Percentiles rank a stretch among this genome's conserved stretches.
These are phyloP conservation scores for Odontarrhena argentea DNA, from an alignment of 345 rosid species.

Conservation along the genomic window DNA sequence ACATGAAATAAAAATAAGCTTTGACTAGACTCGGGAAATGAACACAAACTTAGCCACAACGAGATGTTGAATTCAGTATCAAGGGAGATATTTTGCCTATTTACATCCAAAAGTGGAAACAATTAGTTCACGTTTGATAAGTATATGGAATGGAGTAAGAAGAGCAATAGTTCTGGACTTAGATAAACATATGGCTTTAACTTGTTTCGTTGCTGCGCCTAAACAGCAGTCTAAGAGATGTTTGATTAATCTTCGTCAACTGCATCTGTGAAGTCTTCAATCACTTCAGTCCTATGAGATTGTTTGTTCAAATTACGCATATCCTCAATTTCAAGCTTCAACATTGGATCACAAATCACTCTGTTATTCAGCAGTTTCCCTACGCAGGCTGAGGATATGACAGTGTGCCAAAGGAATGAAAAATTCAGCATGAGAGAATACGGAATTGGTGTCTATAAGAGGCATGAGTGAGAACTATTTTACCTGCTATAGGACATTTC, in stretches of 20 bases:
- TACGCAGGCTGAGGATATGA: conserved; percentile 61
- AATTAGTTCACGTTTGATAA: conserved; percentile 17
- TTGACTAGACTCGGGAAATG: background rate
- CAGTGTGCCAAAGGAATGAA: conserved; percentile 7
- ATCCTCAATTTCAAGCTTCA: conserved; percentile 72
- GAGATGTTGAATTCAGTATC: background rate
- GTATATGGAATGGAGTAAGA: background rate
- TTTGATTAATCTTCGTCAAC: conserved; percentile 39
- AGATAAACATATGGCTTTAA: conserved; percentile 10
- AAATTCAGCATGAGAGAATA: conserved; percentile 32
- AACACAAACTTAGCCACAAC: conserved; percentile 3
- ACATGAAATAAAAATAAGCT: background rate
- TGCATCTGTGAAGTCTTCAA: conserved; percentile 77
- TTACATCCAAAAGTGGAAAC: conserved; percentile 31
- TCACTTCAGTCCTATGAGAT: conserved; percentile 43
- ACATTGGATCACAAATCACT: conserved; percentile 60
- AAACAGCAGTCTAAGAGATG: background rate
- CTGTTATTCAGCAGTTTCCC: conserved; percentile 51
- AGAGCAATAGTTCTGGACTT: background rate
- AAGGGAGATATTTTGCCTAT: background rate
- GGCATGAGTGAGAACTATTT: background rate
- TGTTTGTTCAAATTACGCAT: conserved; percentile 54
- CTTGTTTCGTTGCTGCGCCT: background rate
- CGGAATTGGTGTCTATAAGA: background rate
- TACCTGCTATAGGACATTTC: conserved; percentile 81